These are phyloP conservation scores for Pseudogymnoascus sp. DNA, from an alignment of 2,329 filamentous ascomycete species.

Conservation along the genomic window DNA sequence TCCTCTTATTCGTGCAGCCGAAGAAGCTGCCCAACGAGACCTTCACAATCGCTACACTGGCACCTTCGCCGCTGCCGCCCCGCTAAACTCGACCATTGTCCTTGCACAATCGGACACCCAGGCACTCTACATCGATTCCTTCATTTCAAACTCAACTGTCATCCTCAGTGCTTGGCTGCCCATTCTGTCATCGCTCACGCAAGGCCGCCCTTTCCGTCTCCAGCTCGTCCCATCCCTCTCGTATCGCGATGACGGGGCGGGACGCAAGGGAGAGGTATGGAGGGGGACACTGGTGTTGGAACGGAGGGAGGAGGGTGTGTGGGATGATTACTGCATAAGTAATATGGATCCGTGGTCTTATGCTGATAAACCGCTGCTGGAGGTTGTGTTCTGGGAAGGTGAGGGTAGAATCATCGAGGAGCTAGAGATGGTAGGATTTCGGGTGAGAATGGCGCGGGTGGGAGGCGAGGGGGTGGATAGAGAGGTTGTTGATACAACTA, in stretches of 20 bases:
- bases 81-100: slow-evolving; percentile 6
- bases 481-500: background rate
- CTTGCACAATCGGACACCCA: background rate
- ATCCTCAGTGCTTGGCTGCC: background rate
- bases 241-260: background rate
- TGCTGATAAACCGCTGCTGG: background rate
- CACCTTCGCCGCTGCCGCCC: background rate
- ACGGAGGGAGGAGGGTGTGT: background rate
- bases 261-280: slow-evolving; percentile 6
- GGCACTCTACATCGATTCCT: slow-evolving; percentile 6
- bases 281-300: background rate
- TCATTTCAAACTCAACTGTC: slow-evolving; percentile 8
- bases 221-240: slow-evolving; percentile 9
- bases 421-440: background rate
- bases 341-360: slow-evolving; percentile 1
- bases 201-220: background rate
- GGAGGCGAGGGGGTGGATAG: background rate
- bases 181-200: background rate
- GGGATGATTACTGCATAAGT: slow-evolving; percentile 1
- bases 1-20: background rate
- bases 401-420: background rate
- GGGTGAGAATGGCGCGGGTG: background rate
- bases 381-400: background rate
- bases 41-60: background rate
- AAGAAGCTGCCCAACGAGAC: background rate